phyloP scores from a whole-genome alignment of 768 basidiomycete species.

The Russula brevipes region DNA sequence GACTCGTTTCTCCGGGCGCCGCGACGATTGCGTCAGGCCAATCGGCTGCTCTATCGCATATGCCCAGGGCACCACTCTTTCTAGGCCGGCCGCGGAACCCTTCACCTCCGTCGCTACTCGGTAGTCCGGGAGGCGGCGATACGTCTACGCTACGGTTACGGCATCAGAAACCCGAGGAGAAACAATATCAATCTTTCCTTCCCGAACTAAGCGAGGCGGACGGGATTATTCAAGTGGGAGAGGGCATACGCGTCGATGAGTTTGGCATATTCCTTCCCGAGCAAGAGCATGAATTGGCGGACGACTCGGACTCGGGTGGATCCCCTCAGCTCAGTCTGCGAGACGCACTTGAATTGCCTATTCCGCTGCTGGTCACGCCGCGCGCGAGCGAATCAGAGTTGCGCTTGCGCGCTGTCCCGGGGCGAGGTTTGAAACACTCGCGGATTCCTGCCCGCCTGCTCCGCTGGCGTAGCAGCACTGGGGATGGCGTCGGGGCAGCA shows the following conservation, averaged over 20 bases:
- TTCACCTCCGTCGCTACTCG: constrained; percentile 17
- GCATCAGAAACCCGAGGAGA: neutral
- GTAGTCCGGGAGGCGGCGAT: neutral
- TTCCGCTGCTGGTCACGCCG: constrained; percentile 22
- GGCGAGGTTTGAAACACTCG: neutral
- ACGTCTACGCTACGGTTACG: neutral
- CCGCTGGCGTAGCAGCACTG: constrained; percentile 7
- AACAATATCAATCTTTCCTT: constrained; percentile 2
- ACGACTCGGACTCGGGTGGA: neutral
- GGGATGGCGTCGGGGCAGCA: neutral
- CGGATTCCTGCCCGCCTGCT: constrained; percentile 12
- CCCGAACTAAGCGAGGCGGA: constrained; percentile 18
- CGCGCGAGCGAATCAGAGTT: constrained; percentile 7
- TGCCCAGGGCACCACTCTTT: neutral
- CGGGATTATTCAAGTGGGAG: neutral
- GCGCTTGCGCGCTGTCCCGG: neutral
- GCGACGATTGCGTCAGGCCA: constrained; percentile 18
- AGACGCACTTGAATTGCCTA: constrained; percentile 23
- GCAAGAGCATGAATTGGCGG: neutral
- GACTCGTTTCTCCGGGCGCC: constrained; percentile 13
- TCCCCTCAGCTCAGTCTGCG: constrained; percentile 16
- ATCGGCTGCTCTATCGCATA: constrained; percentile 11
- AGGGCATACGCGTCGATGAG: constrained; percentile 16
- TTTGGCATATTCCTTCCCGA: constrained; percentile 23
- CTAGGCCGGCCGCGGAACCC: constrained; percentile 14